Base-by-base conservation (phyloP, 169 alveolate species). In the Besnoitia besnoiti region DNA sequence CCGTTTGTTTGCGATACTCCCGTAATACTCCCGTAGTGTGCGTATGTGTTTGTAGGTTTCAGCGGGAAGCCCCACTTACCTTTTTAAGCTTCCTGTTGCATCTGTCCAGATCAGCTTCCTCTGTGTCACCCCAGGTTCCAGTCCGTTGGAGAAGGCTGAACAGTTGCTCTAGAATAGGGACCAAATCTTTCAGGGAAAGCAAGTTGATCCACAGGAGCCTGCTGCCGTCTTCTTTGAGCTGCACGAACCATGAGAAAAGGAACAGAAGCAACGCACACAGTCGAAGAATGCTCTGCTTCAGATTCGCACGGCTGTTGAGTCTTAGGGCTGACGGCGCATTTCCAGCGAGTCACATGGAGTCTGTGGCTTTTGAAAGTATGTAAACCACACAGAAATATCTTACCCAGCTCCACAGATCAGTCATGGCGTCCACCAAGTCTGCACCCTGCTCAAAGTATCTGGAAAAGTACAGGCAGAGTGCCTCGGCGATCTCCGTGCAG, bases 401-500 rank as follows among this genome's bases (percentile, higher is more conserved):
- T 33, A 90, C 94, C 94, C 94, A 90, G 40, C 59, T 79, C 94
- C 94, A 90, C 40, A 90, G 67, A 73, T 90, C 94, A 44, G 33
- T 79, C 79, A 90, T 79, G 0, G 94, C 85, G 51, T 77, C 76
- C 33, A 90, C 94, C 42, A 90, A 85, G 44, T 80, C 90, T 27
- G 61, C 75, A 51, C 94, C 94, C 24, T 90, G 75, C 42, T 62
- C 85, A 82, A 91, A 91, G 47, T 84, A 91, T 14, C 94, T 73
- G 33, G 94, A 59, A 21, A 91, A 62, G 88, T 91, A 91, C 73
- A 91, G 80, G 61, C 51, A 59, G 33, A 91, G 59, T n/a, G 94
- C 94, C 76, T 91, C 94, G 67, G 91, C 85, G 49, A 91, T 33
- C 46, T 91, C 94, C 4, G 75, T 61, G 84, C 94, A 79, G 8